These are phyloP conservation scores for Rutidosis leptorrhynchoides DNA, from an alignment of 129 eudicot genomes.

Conservation along the genomic window DNA sequence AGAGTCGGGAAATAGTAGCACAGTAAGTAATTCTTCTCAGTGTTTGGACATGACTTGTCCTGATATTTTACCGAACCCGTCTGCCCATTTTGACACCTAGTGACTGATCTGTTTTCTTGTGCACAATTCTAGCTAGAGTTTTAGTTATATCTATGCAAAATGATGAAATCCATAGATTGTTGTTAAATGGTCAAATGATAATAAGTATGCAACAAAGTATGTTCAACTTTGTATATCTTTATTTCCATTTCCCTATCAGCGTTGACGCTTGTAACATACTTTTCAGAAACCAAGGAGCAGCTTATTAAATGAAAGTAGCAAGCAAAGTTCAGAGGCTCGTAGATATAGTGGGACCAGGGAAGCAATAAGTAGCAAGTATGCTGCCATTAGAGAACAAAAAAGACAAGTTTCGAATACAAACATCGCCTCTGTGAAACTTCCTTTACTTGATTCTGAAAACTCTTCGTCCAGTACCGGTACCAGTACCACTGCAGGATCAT, in stretches of 20 bases:
- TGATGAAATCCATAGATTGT: not conserved
- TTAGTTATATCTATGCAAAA: not conserved
- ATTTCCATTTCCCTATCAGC: not conserved
- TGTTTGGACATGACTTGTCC: not conserved
- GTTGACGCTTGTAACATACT: not conserved
- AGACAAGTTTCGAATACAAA: conserved; percentile 33
- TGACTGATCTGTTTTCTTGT: not conserved
- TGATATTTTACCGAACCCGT: not conserved
- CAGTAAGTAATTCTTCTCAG: conserved; percentile 31
- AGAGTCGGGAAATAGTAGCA: conserved; percentile 46
- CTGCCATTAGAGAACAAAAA: conserved; percentile 67
- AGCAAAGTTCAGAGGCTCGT: conserved; percentile 46
- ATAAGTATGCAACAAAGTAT: not conserved
- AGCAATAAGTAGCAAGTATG: conserved; percentile 80
- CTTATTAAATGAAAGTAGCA: conserved; percentile 24
- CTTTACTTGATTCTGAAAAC: conserved; percentile 48
- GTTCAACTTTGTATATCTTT: not conserved
- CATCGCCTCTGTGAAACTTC: conserved; percentile 56
- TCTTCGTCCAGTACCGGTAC: conserved; percentile 16
- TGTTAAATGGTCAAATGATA: not conserved
- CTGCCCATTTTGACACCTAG: not conserved
- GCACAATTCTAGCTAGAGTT: not conserved
- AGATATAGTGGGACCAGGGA: conserved; percentile 64
- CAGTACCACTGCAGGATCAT: conserved; percentile 10
- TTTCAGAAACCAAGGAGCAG: conserved; percentile 44